phyloP scores from a whole-genome alignment of 2,329 filamentous ascomycete species.

The Arthrinium phaeospermum region DNA sequence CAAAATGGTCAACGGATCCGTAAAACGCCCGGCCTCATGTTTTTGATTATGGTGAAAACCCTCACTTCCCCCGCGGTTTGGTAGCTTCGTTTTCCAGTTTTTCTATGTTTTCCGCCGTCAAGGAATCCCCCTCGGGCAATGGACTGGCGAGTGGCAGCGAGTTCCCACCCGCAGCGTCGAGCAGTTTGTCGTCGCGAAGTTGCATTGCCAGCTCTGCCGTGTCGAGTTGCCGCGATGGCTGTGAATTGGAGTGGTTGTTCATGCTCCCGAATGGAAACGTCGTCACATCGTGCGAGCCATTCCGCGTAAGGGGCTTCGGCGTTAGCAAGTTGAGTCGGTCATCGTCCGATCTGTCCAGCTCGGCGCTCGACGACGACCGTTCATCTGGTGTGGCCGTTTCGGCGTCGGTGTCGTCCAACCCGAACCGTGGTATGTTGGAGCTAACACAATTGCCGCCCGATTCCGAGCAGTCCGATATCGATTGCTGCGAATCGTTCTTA shows the following conservation, averaged over 20 bases:
- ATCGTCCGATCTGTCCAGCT: slow-evolving; percentile 26
- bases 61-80: neutral
- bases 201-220: slow-evolving; percentile 46
- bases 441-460: slow-evolving; percentile 47
- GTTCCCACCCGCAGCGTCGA: slow-evolving; percentile 50
- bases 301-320: slow-evolving; percentile 46
- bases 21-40: neutral
- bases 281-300: slow-evolving; percentile 42
- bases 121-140: slow-evolving; percentile 48
- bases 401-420: slow-evolving; percentile 23
- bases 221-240: slow-evolving; percentile 39
- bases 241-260: slow-evolving; percentile 24
- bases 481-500: slow-evolving; percentile 32
- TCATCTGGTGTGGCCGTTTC: slow-evolving; percentile 29
- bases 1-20: neutral
- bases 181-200: slow-evolving; percentile 53
- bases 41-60: neutral
- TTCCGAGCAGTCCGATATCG: slow-evolving; percentile 53
- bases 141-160: slow-evolving; percentile 28
- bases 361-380: slow-evolving; percentile 22
- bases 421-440: slow-evolving; percentile 31
- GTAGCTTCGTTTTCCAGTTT: slow-evolving; percentile 38
- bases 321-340: slow-evolving; percentile 39
- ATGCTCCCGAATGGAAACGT: slow-evolving; percentile 47
- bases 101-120: slow-evolving; percentile 61